phyloP scores from a whole-genome alignment of 352 stramenopile species.

The Elongisporangium prolatum region DNA sequence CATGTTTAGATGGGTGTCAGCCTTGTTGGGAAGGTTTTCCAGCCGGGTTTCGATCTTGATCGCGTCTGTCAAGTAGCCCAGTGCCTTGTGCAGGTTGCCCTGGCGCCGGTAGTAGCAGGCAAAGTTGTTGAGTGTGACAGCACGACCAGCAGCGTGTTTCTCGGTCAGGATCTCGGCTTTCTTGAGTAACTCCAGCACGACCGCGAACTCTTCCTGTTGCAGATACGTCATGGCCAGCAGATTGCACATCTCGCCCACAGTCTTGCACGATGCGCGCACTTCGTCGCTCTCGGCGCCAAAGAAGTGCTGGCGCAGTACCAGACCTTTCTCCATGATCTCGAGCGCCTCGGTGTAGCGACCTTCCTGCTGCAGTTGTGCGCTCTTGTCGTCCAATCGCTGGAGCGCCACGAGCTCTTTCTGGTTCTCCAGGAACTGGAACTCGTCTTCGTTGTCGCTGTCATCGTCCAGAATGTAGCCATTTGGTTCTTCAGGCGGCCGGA shows the following conservation, averaged over 20 bases:
- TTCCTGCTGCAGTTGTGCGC: constrained; percentile 86
- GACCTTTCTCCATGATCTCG: constrained; percentile 92
- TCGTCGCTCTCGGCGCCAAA: constrained; percentile 90
- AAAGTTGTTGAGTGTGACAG: constrained; percentile 94
- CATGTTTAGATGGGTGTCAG: constrained; percentile 94
- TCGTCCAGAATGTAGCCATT: no score
- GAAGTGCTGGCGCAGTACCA: constrained; percentile 92
- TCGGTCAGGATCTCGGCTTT: constrained; percentile 94
- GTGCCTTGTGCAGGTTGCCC: constrained; percentile 87
- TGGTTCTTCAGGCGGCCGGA: no score
- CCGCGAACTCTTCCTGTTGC: constrained; percentile 91
- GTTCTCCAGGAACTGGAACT: constrained; percentile 57
- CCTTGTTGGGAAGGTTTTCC: constrained; percentile 84
- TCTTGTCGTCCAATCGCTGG: constrained; percentile 88
- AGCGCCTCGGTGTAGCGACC: constrained; percentile 91
- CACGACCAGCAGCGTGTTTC: constrained; percentile 65
- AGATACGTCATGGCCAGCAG: constrained; percentile 94
- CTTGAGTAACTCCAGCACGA: constrained; percentile 90
- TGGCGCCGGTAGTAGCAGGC: constrained; percentile 91
- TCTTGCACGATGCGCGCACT: constrained; percentile 88
- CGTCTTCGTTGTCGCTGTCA: constrained; percentile 16
- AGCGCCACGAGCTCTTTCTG: constrained; percentile 87
- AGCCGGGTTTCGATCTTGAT: constrained; percentile 89
- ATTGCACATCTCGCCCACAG: constrained; percentile 95
- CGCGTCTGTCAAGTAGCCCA: constrained; percentile 91